Evolutionary conservation across 2,329 filamentous ascomycete genomes (phyloP), one percentile per base, ranked within the genome.

Genomic region (Diaporthe sp.): DNA sequence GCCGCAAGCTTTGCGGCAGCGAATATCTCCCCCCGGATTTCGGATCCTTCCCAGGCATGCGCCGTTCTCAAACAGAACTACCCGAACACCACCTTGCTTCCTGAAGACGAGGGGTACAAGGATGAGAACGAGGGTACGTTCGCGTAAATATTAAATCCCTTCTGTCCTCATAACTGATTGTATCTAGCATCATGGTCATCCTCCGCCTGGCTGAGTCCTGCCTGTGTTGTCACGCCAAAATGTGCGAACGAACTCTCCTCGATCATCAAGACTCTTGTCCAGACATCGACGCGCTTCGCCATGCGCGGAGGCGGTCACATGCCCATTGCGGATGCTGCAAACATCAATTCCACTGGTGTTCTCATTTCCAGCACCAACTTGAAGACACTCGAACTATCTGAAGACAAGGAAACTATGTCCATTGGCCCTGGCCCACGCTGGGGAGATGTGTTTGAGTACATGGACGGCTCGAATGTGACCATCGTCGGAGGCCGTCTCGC

Each of bases 351-450:
- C 15, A 71, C 75, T 19, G 79, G 82, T n/a, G 77, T 82, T 55
- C 76, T 82, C 1, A 81, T 88, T 66, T 84, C 84, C 72, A 79
- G 87, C 40, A 80, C 80, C 33, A 72, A 78, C 42, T 60, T 84
- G n/a, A 80, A 81, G 50, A 75, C 79, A n/a, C 78, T 83, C n/a
- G 71, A 75, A 35, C 61, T 82, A 6, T 81, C 81, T 15, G 73
- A 74, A 1, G 82, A 83, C 54, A 77, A 76, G 66, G 77, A 74
- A 22, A 80, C 80, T 13, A 79, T 80, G 30, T 78, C 77, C 13
- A 77, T 84, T 7, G 83, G 82, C 6, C 77, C 82, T 33, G 82
- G 81, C 28, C 78, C 78, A 60, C 78, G 78, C 52, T 82, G 82
- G 78, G 77, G 79, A 19, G 75, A 74, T 4, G 78, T 84, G n/a